Conservation (phyloP, 306 rosid species). For the Comarum palustre region DNA sequence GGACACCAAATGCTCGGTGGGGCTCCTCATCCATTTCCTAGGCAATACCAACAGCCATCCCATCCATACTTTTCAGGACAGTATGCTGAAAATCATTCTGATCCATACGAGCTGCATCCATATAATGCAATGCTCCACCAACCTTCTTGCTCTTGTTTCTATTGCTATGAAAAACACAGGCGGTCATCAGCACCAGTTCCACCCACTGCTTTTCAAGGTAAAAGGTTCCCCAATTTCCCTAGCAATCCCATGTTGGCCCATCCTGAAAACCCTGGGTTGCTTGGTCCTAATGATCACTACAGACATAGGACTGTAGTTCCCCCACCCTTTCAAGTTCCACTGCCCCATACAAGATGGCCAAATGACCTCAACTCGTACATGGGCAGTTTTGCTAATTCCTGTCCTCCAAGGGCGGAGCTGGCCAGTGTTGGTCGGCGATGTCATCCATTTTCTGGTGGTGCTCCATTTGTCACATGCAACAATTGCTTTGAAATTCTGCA, state of each 20-base stretch:
- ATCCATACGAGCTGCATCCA: slow-evolving; percentile 52
- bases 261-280: slow-evolving; percentile 47
- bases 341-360: slow-evolving; percentile 57
- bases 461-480: slow-evolving; percentile 80
- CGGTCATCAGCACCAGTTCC: slow-evolving; percentile 48
- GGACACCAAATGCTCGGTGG: slow-evolving; percentile 46
- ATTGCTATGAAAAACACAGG: slow-evolving; percentile 56
- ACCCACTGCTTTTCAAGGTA: slow-evolving; percentile 48
- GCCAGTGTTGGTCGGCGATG: slow-evolving; percentile 45
- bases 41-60: slow-evolving; percentile 50
- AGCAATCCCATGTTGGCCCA: slow-evolving; percentile 53
- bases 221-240: slow-evolving; percentile 49
- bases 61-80: slow-evolving; percentile 69
- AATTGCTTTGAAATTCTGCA: slow-evolving; percentile 82
- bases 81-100: slow-evolving; percentile 42
- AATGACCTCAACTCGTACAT: slow-evolving; percentile 50
- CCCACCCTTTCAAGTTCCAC: slow-evolving; percentile 43
- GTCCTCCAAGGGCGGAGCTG: slow-evolving; percentile 50
- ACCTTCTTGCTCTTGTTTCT: slow-evolving; percentile 76
- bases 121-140: slow-evolving; percentile 53
- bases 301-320: slow-evolving; percentile 48
- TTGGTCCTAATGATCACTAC: slow-evolving; percentile 48
- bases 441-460: slow-evolving; percentile 77
- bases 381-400: slow-evolving; percentile 38
- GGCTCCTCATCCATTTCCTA: slow-evolving; percentile 46